A percentile compares a stretch with the other conserved stretches of the same genome.
Evolutionary conservation across 805 yeast species (phyloP).

Genomic region (Candida glaebosa): DNA sequence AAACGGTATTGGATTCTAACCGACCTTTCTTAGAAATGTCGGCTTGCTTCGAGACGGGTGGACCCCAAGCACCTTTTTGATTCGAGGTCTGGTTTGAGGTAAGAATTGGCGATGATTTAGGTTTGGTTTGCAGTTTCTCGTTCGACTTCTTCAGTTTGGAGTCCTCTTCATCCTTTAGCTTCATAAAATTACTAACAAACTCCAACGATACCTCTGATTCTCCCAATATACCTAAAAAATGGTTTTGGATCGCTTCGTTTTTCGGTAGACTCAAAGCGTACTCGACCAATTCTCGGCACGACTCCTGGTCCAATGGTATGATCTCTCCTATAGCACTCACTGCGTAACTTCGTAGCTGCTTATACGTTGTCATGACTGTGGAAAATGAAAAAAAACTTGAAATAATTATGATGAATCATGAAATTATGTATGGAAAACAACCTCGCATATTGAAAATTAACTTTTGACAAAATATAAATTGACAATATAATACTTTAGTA

Average conservation of each 20-base stretch:
- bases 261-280: constrained; percentile 47
- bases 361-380: not conserved
- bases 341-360: constrained; percentile 23
- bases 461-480: not conserved
- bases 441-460: not conserved
- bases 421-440: not conserved
- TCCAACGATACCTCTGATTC: constrained; percentile 50
- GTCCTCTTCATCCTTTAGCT: constrained; percentile 20
- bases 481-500: not conserved
- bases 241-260: constrained; percentile 46
- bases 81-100: not conserved
- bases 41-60: not conserved
- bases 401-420: not conserved
- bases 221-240: constrained; percentile 56
- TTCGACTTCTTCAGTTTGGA: not conserved
- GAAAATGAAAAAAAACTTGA: not conserved
- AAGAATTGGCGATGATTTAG: constrained; percentile 4
- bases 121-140: not conserved
- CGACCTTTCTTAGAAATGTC: not conserved
- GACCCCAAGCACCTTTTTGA: not conserved
- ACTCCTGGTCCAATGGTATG: constrained; percentile 57
- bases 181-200: constrained; percentile 44
- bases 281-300: constrained; percentile 51
- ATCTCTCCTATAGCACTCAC: constrained; percentile 28
- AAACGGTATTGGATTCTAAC: constrained; percentile 11